phyloP scores from a whole-genome alignment of 805 yeast genomes.

The Kregervanrija pseudodelftensis region DNA sequence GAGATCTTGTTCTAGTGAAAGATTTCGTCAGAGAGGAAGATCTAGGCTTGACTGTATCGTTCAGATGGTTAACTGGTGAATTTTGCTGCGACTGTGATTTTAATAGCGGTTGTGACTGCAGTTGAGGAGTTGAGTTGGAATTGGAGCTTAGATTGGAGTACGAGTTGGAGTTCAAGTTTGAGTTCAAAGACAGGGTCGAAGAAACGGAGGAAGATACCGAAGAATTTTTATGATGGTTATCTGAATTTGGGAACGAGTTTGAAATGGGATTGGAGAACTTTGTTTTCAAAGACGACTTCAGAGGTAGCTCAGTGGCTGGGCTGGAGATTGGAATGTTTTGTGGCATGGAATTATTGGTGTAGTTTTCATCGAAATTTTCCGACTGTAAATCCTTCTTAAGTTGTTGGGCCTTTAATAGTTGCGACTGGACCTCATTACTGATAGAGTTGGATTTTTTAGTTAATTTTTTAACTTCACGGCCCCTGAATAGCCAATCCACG shows the following conservation, averaged over 20 bases:
- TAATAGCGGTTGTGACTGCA: no score
- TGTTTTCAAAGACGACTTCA: slow-evolving; percentile 9
- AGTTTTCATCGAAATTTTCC: no score
- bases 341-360: background rate
- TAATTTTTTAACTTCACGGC: slow-evolving; percentile 54
- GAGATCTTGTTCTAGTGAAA: slow-evolving; percentile 9
- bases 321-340: background rate
- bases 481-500: slow-evolving; percentile 80
- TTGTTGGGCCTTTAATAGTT: slow-evolving; percentile 22
- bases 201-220: slow-evolving; percentile 5
- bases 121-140: no score
- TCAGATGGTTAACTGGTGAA: background rate
- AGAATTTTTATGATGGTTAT: slow-evolving; percentile 5
- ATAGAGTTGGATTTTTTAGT: slow-evolving; percentile 33
- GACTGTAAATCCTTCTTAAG: background rate
- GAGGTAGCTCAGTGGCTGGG: slow-evolving; percentile 1
- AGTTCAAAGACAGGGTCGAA: background rate
- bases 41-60: background rate
- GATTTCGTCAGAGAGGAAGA: slow-evolving; percentile 2
- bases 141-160: no score
- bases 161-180: no score
- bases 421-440: slow-evolving; percentile 26
- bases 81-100: no score
- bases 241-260: background rate
- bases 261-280: slow-evolving; percentile 1